A percentile compares a stretch with the other conserved stretches of the same genome.
phyloP scores from a whole-genome alignment of 129 eudicot species.

The Tanacetum coccineum region DNA sequence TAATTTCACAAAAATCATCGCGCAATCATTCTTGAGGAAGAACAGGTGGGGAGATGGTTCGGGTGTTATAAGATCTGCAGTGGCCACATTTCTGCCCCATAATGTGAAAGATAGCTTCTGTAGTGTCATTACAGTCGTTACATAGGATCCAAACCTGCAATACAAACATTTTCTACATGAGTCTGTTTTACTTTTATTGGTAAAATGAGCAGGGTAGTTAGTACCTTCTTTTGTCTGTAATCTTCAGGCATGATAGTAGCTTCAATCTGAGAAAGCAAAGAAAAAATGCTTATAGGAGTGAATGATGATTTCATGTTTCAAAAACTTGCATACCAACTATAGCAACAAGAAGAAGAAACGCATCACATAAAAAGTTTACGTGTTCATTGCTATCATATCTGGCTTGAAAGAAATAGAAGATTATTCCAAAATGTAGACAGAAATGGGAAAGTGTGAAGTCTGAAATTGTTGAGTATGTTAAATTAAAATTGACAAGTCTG shows the following conservation, averaged over 20 bases:
- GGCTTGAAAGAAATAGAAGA: too few relatives aligned
- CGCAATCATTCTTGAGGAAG: slow-evolving; percentile 45
- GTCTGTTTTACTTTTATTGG: neutral
- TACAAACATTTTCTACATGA: neutral
- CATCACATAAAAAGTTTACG: too few relatives aligned
- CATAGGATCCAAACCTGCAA: slow-evolving; percentile 95
- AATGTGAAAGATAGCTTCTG: slow-evolving; percentile 84
- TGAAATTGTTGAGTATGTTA: too few relatives aligned
- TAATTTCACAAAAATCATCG: neutral
- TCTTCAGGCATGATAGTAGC: slow-evolving; percentile 89
- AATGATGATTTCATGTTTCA: slow-evolving; percentile 4
- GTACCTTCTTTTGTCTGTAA: slow-evolving; percentile 84
- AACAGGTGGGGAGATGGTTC: slow-evolving; percentile 75
- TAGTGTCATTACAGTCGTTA: slow-evolving; percentile 93
- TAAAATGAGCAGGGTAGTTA: neutral
- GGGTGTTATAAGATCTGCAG: slow-evolving; percentile 84
- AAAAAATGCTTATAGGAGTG: neutral
- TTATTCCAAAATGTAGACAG: too few relatives aligned
- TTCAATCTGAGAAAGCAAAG: slow-evolving; percentile 59
- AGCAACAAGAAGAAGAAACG: neutral
- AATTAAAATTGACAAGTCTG: too few relatives aligned
- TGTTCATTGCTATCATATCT: too few relatives aligned
- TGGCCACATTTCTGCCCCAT: slow-evolving; percentile 94
- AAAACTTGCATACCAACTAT: neutral
- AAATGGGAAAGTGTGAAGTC: too few relatives aligned